These are phyloP conservation scores for Candolleomyces aberdarensis DNA, from an alignment of 768 basidiomycete genomes.

Conservation along the genomic window DNA sequence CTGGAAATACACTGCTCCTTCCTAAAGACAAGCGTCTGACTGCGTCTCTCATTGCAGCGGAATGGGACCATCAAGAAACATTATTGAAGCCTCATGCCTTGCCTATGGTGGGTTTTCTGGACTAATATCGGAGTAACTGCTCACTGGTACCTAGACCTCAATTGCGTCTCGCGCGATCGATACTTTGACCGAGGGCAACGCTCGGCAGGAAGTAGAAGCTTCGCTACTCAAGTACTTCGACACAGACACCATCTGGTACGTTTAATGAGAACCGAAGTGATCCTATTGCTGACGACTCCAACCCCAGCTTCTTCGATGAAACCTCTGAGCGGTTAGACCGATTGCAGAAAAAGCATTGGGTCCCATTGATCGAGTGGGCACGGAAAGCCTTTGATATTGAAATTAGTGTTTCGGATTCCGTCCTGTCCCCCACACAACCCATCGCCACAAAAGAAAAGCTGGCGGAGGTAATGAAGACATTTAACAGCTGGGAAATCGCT, in stretches of 20 bases:
- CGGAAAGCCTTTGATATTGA: slow-evolving; percentile 62
- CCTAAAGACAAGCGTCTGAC: slow-evolving; percentile 68
- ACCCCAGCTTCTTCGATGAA: slow-evolving; percentile 74
- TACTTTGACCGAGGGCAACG: slow-evolving; percentile 53
- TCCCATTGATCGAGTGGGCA: slow-evolving; percentile 82
- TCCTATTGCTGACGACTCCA: slow-evolving; percentile 4
- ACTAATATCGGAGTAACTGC: not conserved
- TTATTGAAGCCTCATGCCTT: slow-evolving; percentile 87
- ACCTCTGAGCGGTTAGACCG: slow-evolving; percentile 70
- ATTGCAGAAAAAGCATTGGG: slow-evolving; percentile 84
- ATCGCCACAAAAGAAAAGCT: slow-evolving; percentile 64
- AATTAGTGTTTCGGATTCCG: slow-evolving; percentile 65
- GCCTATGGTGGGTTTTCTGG: slow-evolving; percentile 63
- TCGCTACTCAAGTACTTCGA: slow-evolving; percentile 83
- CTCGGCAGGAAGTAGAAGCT: slow-evolving; percentile 59
- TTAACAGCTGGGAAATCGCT: slow-evolving; percentile 87
- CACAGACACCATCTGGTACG: slow-evolving; percentile 90
- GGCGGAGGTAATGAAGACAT: slow-evolving; percentile 48
- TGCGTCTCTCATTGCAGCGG: slow-evolving; percentile 85
- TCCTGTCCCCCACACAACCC: slow-evolving; percentile 70
- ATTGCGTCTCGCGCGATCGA: slow-evolving; percentile 90
- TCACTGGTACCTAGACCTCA: slow-evolving; percentile 64
- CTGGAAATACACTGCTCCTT: slow-evolving; percentile 70
- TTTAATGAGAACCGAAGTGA: not conserved
- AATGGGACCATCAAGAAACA: slow-evolving; percentile 93